These are phyloP conservation scores for Coprinopsis sp. DNA, from an alignment of 768 basidiomycete genomes.

Conservation along the genomic window DNA sequence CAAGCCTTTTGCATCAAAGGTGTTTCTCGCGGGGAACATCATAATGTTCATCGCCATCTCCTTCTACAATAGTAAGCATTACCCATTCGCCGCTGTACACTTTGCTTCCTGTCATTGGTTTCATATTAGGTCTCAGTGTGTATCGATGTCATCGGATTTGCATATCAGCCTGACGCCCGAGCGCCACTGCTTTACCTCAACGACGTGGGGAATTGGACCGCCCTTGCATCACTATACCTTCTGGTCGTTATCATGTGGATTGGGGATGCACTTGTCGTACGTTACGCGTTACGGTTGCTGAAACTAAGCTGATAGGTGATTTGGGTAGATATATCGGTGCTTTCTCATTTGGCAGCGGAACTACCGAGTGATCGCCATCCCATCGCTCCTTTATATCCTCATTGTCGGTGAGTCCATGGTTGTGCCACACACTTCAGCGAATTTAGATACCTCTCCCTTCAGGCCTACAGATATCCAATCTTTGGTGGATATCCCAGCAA, in stretches of 20 bases:
- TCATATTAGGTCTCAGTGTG: constrained; percentile 12
- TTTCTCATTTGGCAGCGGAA: constrained; percentile 25
- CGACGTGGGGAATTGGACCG: constrained; percentile 22
- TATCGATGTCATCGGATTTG: constrained; percentile 21
- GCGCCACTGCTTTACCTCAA: constrained; percentile 18
- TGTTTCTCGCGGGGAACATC: constrained; percentile 2
- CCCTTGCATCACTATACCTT: constrained; percentile 16
- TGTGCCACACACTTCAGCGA: neutral
- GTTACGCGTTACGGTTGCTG: constrained; percentile 6
- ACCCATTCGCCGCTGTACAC: neutral
- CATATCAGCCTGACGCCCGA: constrained; percentile 11
- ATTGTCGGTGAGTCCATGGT: constrained; percentile 17
- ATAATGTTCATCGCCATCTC: constrained; percentile 7
- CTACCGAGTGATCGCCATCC: constrained; percentile 18
- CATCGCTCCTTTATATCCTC: constrained; percentile 17
- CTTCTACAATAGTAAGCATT: constrained; percentile 12
- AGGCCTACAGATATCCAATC: constrained; percentile 10
- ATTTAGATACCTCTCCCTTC: constrained; percentile 9
- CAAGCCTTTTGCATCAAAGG: constrained; percentile 10
- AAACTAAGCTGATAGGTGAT: neutral
- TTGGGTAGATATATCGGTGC: constrained; percentile 25
- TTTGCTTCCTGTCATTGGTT: neutral
- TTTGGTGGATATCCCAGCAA: constrained; percentile 22
- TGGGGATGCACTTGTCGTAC: constrained; percentile 25
- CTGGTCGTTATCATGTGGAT: constrained; percentile 25